A percentile compares a stretch with the other conserved stretches of the same genome.
Conservation (phyloP, 176 grass and related monocot species). For the Otatea glauca region DNA sequence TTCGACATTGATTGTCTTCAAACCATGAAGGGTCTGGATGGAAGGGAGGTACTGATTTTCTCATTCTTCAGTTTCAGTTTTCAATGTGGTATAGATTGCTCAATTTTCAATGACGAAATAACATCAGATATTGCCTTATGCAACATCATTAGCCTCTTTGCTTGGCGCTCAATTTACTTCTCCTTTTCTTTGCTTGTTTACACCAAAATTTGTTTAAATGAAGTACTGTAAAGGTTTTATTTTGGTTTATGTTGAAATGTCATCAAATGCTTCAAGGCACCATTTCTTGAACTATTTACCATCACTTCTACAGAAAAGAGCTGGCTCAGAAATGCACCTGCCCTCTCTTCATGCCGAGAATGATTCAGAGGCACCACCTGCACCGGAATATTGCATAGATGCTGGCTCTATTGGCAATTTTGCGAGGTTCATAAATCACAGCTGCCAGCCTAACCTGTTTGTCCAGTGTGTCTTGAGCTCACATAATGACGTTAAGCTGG, state of each 20-base stretch:
- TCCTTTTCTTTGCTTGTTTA: background rate
- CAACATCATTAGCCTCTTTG: background rate
- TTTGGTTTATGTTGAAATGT: background rate
- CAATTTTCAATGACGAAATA: background rate
- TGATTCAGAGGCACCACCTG: constrained; percentile 64
- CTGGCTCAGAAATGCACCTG: constrained; percentile 63
- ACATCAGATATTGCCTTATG: background rate
- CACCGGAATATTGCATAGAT: constrained; percentile 84
- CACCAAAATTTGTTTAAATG: background rate
- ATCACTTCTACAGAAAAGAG: constrained; percentile 54
- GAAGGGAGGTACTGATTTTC: constrained; percentile 67
- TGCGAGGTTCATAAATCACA: constrained; percentile 95
- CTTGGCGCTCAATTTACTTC: too few species aligned
- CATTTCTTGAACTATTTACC: background rate
- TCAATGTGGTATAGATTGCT: background rate
- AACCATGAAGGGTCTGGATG: constrained; percentile 91
- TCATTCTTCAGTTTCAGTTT: constrained; percentile 22
- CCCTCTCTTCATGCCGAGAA: constrained; percentile 50
- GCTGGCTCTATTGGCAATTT: constrained; percentile 67
- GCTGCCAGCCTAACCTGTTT: constrained; percentile 87
- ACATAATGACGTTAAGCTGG: constrained; percentile 76
- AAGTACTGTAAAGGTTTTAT: background rate
- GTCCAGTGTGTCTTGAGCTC: constrained; percentile 86
- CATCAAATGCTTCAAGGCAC: background rate
- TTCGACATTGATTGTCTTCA: constrained; percentile 95